A percentile compares a stretch with the other conserved stretches of the same genome.
phyloP scores from a whole-genome alignment of 768 basidiomycete species.

The Panaeolus cyanescens region DNA sequence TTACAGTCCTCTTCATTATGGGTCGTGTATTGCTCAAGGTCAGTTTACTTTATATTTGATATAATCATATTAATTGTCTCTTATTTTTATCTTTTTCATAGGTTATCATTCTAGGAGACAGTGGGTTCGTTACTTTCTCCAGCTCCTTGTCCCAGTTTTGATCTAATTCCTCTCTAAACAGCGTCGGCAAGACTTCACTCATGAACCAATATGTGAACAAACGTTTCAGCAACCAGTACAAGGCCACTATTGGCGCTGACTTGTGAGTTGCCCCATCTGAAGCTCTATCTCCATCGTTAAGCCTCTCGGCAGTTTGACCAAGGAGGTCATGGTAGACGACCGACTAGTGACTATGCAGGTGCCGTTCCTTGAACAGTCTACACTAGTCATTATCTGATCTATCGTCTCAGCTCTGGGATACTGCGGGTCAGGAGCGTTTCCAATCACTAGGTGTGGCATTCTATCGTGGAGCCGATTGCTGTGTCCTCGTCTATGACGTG shows the following conservation, averaged over 20 bases:
- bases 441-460: constrained; percentile 99
- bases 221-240: constrained; percentile 99
- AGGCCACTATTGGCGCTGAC: constrained; percentile 97
- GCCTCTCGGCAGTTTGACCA: constrained; percentile 71
- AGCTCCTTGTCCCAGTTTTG: constrained; percentile 6
- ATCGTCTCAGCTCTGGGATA: constrained; percentile 87
- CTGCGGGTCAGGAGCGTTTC: constrained; percentile 99
- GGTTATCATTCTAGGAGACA: constrained; percentile 99
- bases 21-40: constrained; percentile 90
- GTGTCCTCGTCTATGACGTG: constrained; percentile 98
- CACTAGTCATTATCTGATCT: constrained; percentile 4
- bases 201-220: constrained; percentile 99
- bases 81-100: constrained; percentile 30
- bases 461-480: constrained; percentile 99
- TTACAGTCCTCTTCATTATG: constrained; percentile 44
- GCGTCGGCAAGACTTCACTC: constrained; percentile 98
- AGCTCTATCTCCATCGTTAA: constrained; percentile 18
- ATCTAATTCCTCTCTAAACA: constrained; percentile 31
- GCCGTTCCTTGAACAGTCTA: constrained; percentile 6
- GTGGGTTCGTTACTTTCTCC: constrained; percentile 61
- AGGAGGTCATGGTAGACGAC: constrained; percentile 99
- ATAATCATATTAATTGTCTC: background rate
- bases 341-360: constrained; percentile 99
- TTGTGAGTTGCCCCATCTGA: constrained; percentile 60
- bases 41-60: constrained; percentile 7